Percentiles rank a stretch among this genome's conserved stretches.
These are phyloP conservation scores for Pontederia paniculata DNA, from an alignment of 176 grass and related monocot species.

Conservation along the genomic window DNA sequence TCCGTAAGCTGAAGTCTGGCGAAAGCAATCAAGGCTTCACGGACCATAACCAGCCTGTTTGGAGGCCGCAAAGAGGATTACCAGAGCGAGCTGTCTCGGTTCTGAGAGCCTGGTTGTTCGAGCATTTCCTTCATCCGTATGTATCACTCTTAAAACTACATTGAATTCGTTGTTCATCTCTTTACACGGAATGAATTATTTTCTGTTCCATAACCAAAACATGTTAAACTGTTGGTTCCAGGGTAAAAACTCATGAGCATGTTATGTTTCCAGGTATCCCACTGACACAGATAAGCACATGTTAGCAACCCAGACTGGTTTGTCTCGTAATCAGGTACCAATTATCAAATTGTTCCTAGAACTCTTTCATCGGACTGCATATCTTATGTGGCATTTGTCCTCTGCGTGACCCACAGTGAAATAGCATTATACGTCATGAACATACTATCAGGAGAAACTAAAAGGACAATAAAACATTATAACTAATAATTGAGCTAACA, in stretches of 20 bases:
- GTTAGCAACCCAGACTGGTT: conserved; percentile 45
- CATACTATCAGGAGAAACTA: no score
- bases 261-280: conserved; percentile 33
- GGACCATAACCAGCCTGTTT: conserved; percentile 34
- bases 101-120: conserved; percentile 46
- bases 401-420: background rate
- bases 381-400: conserved; percentile 1
- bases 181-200: background rate
- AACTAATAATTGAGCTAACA: no score
- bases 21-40: conserved; percentile 21
- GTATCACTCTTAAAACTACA: background rate
- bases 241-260: background rate
- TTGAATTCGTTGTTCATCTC: background rate
- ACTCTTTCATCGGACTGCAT: conserved; percentile 8
- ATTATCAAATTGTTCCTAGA: background rate
- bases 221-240: background rate
- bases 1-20: background rate
- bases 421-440: no score
- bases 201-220: background rate
- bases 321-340: conserved; percentile 47
- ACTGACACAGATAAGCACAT: conserved; percentile 56
- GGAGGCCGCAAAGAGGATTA: conserved; percentile 43
- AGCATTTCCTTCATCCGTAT: conserved; percentile 59
- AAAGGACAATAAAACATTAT: no score
- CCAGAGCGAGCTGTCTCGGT: conserved; percentile 39